Conservation (phyloP, 2,329 filamentous ascomycete genomes). For the Penicillium sclerotigenum region DNA sequence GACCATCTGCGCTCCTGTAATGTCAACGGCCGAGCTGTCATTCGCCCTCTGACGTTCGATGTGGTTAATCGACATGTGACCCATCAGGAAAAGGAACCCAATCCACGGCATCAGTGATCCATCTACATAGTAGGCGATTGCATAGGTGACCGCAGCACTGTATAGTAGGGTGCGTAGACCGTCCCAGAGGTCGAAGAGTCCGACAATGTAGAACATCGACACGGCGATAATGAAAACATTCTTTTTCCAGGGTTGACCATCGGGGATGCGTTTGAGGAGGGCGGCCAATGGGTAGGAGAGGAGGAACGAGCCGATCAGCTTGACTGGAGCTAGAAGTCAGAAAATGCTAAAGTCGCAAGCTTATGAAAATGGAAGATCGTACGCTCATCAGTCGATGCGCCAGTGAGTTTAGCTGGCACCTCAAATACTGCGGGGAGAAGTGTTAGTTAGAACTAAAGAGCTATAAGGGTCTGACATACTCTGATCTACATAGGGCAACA, state of each 20-base stretch:
- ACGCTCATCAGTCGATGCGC: constrained; percentile 65
- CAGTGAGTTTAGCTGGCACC: constrained; percentile 55
- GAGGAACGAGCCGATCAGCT: constrained; percentile 86
- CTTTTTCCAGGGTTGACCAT: constrained; percentile 76
- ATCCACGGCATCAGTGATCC: constrained; percentile 98
- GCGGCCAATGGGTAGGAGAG: constrained; percentile 89
- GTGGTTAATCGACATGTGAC: constrained; percentile 88
- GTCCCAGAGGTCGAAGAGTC: constrained; percentile 87
- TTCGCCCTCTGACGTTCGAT: constrained; percentile 72
- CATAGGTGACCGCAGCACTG: constrained; percentile 75
- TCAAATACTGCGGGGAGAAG: constrained; percentile 53
- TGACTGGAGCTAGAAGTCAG: constrained; percentile 59
- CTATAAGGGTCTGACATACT: too few relatives aligned
- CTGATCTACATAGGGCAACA: constrained; percentile 63
- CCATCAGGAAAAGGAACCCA: constrained; percentile 90
- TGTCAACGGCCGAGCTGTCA: constrained; percentile 68
- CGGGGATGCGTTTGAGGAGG: constrained; percentile 83
- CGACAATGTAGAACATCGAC: constrained; percentile 86
- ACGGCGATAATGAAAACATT: constrained; percentile 80
- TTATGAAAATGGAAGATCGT: constrained; percentile 19
- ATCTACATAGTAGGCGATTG: constrained; percentile 76
- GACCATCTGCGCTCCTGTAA: constrained; percentile 96
- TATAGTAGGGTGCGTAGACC: constrained; percentile 77
- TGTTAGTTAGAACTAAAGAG: constrained; percentile 17
- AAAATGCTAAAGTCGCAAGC: not conserved